Evolutionary conservation across 495 filamentous ascomycete genomes (phyloP).

Genomic region (Hyaloscypha variabilis): DNA sequence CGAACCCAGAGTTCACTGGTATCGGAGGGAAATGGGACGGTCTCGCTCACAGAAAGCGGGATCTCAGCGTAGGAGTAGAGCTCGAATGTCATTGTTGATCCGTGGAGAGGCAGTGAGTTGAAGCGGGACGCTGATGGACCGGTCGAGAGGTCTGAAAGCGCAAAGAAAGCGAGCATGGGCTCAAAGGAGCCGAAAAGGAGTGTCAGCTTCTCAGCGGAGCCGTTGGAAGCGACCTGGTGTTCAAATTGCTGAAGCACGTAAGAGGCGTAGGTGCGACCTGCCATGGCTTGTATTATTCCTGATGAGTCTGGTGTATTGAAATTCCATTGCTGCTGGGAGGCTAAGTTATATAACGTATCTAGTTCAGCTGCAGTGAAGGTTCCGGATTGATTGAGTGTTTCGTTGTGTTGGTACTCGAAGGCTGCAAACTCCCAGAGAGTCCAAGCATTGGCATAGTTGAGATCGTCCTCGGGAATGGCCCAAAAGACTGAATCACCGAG

Average conservation of each 20-base stretch:
- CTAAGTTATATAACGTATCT: conserved; percentile 54
- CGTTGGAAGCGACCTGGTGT: conserved; percentile 17
- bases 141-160: conserved; percentile 52
- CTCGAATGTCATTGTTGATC: conserved; percentile 63
- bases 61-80: conserved; percentile 54
- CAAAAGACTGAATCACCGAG: conserved; percentile 44
- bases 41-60: conserved; percentile 34
- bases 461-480: conserved; percentile 11
- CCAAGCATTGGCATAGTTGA: conserved; percentile 44
- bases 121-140: conserved; percentile 44
- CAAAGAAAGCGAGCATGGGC: conserved; percentile 64
- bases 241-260: conserved; percentile 41
- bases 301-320: conserved; percentile 55
- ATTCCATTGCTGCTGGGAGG: conserved; percentile 59
- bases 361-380: conserved; percentile 48
- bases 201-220: conserved; percentile 52
- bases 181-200: conserved; percentile 63
- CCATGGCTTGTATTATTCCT: conserved; percentile 53
- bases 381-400: conserved; percentile 41
- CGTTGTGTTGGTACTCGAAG: conserved; percentile 68
- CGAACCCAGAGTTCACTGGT: conserved; percentile 59
- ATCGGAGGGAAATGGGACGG: conserved; percentile 39
- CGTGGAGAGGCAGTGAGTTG: conserved; percentile 59
- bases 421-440: conserved; percentile 48
- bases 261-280: conserved; percentile 57